These are phyloP conservation scores for Hippophae rhamnoides DNA, from an alignment of 306 rosid genomes.

Conservation along the genomic window DNA sequence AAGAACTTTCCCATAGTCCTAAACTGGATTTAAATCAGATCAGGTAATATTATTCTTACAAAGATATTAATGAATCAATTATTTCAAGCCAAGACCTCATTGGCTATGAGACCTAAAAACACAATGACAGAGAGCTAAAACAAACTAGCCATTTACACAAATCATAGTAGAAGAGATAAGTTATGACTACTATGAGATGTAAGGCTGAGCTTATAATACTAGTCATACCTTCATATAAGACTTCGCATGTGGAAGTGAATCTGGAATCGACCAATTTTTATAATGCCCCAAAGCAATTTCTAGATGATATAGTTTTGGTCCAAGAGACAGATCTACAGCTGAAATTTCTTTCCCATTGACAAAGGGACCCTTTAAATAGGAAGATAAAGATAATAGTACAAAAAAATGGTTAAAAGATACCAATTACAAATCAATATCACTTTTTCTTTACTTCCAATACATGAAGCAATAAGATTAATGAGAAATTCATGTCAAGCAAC, in stretches of 20 bases:
- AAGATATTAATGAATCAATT: too few species aligned
- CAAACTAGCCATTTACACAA: background rate
- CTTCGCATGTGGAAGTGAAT: constrained; percentile 52
- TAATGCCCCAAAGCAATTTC: constrained; percentile 81
- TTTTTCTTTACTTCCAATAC: background rate
- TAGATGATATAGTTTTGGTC: constrained; percentile 81
- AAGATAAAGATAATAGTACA: constrained; percentile 1
- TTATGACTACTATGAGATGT: background rate
- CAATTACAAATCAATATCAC: constrained; percentile 1
- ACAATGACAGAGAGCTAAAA: background rate
- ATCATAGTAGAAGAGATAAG: background rate
- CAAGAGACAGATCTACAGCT: constrained; percentile 75
- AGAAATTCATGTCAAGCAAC: background rate
- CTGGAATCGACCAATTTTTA: constrained; percentile 77
- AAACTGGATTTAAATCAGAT: too few species aligned
- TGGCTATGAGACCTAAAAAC: too few species aligned
- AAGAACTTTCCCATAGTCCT: too few species aligned
- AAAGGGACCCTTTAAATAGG: constrained; percentile 62
- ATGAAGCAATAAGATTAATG: constrained; percentile 1
- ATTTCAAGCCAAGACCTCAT: too few species aligned
- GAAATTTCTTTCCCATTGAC: constrained; percentile 70
- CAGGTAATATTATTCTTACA: too few species aligned
- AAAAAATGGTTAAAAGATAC: background rate
- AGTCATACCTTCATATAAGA: constrained; percentile 61
- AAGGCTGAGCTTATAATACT: constrained; percentile 11